Percentiles rank a stretch among this genome's conserved stretches.
phyloP scores from a whole-genome alignment of 139 green algal genomes.

The Chlamydomonas applanata region DNA sequence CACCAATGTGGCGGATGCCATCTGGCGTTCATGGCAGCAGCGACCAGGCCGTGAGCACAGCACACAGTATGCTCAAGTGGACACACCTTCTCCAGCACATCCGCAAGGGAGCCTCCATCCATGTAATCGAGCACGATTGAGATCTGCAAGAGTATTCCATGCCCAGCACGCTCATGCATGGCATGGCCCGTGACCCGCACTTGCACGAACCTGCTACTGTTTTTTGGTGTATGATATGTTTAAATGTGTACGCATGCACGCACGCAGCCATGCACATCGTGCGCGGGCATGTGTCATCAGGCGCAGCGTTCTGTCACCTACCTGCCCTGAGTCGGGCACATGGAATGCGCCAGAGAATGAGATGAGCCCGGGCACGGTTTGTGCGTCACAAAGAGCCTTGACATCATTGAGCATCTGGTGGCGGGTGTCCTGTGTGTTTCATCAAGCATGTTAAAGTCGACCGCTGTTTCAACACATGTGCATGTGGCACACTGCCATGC shows the following conservation, averaged over 20 bases:
- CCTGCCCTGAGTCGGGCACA: slow-evolving; percentile 63
- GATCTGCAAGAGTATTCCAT: slow-evolving; percentile 66
- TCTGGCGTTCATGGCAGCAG: too few species aligned
- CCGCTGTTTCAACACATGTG: too few species aligned
- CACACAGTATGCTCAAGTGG: neutral
- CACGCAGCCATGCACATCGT: too few species aligned
- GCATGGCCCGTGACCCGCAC: too few species aligned
- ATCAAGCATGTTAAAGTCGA: too few species aligned
- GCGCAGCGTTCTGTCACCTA: neutral
- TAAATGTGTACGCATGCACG: too few species aligned
- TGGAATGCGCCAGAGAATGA: slow-evolving; percentile 80
- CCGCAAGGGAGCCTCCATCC: slow-evolving; percentile 87
- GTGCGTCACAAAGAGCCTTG: slow-evolving; percentile 73
- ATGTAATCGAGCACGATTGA: slow-evolving; percentile 95
- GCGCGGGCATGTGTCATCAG: too few species aligned
- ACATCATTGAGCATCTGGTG: slow-evolving; percentile 90
- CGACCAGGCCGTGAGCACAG: too few species aligned
- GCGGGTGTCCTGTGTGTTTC: slow-evolving; percentile 63
- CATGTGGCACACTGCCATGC: too few species aligned
- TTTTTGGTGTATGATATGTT: too few species aligned
- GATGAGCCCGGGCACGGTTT: slow-evolving; percentile 57
- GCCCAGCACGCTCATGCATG: too few species aligned
- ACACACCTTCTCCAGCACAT: slow-evolving; percentile 68
- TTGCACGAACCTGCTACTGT: too few species aligned
- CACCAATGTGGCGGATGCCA: neutral